A percentile compares a stretch with the other conserved stretches of the same genome.
Conservation (phyloP, 352 stramenopile genomes). For the Pilasporangium apinafurcum region DNA sequence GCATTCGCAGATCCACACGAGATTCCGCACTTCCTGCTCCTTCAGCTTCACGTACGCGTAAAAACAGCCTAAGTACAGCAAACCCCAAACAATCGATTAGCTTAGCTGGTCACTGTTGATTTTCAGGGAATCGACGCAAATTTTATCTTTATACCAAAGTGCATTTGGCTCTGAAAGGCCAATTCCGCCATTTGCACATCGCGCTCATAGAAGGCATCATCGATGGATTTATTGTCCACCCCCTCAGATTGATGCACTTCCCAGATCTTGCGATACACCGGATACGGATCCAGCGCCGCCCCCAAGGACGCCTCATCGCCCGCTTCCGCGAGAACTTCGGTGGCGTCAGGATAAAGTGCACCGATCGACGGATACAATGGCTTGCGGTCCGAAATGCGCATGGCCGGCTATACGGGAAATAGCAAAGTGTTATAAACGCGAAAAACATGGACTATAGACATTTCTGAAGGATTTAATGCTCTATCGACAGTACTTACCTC, state of each 20-base stretch:
- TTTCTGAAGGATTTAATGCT: background rate
- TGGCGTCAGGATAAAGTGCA: conserved; percentile 96
- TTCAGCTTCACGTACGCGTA: conserved; percentile 99
- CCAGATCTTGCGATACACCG: conserved; percentile 96
- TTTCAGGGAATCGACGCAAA: too few relatives aligned
- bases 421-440: conserved; percentile 13
- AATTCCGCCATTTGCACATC: conserved; percentile 98
- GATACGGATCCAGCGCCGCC: conserved; percentile 91
- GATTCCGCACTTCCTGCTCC: conserved; percentile 99
- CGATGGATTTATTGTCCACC: conserved; percentile 96
- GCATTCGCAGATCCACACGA: conserved; percentile 99
- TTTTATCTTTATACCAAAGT: conserved; percentile 83
- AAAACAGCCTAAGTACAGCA: conserved; percentile 79
- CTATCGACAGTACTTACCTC: conserved; percentile 27
- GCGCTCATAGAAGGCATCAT: conserved; percentile 99
- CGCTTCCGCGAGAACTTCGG: conserved; percentile 90
- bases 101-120: too few relatives aligned
- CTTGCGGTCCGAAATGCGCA: conserved; percentile 96
- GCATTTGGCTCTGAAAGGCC: conserved; percentile 98
- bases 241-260: conserved; percentile 92
- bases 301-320: conserved; percentile 86
- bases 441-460: conserved; percentile 25
- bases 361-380: conserved; percentile 97
- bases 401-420: conserved; percentile 68
- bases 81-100: too few relatives aligned